phyloP scores from a whole-genome alignment of 805 yeast species.

The Wickerhamomyces bisporus region DNA sequence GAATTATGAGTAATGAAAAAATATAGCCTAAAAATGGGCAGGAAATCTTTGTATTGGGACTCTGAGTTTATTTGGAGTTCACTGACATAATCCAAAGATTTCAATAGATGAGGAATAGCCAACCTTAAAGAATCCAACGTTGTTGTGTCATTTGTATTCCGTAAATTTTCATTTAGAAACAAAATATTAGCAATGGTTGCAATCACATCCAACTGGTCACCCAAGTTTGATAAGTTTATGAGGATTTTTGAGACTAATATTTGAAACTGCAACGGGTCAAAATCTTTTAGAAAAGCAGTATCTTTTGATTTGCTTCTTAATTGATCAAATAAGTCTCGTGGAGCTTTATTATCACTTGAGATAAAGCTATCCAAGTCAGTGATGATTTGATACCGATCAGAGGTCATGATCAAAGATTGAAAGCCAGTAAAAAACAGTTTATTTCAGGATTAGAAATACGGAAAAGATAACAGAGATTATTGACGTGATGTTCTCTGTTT shows the following conservation, averaged over 20 bases:
- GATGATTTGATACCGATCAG: constrained; percentile 1
- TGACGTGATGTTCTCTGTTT: too few species aligned
- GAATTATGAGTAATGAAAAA: constrained; percentile 19
- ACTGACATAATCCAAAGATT: constrained; percentile 18
- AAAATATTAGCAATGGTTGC: constrained; percentile 20
- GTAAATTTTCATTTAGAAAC: constrained; percentile 12
- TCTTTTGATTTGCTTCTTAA: constrained; percentile 14
- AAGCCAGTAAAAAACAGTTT: too few species aligned
- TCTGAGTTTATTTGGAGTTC: constrained; percentile 23
- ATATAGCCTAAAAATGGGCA: constrained; percentile 24
- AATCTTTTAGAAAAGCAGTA: constrained; percentile 8
- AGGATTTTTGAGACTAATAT: constrained; percentile 9
- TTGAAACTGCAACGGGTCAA: constrained; percentile 9
- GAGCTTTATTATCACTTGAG: not conserved
- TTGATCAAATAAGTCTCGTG: constrained; percentile 9
- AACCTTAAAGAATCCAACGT: not conserved
- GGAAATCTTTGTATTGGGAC: constrained; percentile 17
- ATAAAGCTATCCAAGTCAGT: not conserved
- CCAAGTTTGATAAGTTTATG: constrained; percentile 2
- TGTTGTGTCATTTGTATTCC: constrained; percentile 4
- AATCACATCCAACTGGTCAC: constrained; percentile 17
- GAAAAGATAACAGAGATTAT: too few species aligned
- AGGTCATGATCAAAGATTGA: too few species aligned
- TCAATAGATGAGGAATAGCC: constrained; percentile 11
- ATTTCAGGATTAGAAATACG: too few species aligned